Conservation (phyloP, 352 stramenopile genomes). For the Globisporangium irregulare region DNA sequence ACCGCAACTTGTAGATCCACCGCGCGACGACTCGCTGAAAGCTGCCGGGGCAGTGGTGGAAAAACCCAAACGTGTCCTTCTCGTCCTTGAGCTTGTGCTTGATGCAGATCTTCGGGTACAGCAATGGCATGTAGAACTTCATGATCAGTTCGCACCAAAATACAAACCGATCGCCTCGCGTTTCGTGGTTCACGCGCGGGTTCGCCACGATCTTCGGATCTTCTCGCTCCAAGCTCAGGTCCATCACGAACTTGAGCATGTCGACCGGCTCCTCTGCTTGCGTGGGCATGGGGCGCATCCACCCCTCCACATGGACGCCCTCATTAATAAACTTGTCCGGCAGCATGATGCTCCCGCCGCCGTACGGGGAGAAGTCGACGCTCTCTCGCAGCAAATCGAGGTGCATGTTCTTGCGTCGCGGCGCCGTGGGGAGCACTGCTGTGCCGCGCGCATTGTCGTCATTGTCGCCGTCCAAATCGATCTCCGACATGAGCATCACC, state of each 20-base stretch:
- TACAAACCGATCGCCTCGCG: constrained; percentile 68
- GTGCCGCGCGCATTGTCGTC: constrained; percentile 38
- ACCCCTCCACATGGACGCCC: constrained; percentile 81
- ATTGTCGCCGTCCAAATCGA: constrained; percentile 38
- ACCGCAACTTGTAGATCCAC: constrained; percentile 85
- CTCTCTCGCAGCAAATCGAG: constrained; percentile 77
- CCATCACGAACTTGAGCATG: constrained; percentile 90
- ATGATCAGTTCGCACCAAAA: constrained; percentile 88
- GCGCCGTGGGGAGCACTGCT: constrained; percentile 29
- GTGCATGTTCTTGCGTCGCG: constrained; percentile 60
- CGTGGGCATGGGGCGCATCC: constrained; percentile 74
- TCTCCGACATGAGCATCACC: constrained; percentile 40
- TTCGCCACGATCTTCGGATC: constrained; percentile 41
- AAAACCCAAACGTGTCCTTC: constrained; percentile 74
- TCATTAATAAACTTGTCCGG: constrained; percentile 83
- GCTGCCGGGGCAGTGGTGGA: constrained; percentile 83
- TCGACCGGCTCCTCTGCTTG: constrained; percentile 85
- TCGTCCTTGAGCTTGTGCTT: constrained; percentile 87
- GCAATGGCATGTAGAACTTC: constrained; percentile 87
- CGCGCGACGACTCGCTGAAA: constrained; percentile 84
- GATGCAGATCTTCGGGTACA: constrained; percentile 85
- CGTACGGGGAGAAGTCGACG: constrained; percentile 85
- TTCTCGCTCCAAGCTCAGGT: constrained; percentile 80
- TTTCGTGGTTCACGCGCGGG: constrained; percentile 42
- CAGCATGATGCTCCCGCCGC: constrained; percentile 73